These are phyloP conservation scores for Cyberlindnera amylophila DNA, from an alignment of 805 yeast species.

Conservation along the genomic window DNA sequence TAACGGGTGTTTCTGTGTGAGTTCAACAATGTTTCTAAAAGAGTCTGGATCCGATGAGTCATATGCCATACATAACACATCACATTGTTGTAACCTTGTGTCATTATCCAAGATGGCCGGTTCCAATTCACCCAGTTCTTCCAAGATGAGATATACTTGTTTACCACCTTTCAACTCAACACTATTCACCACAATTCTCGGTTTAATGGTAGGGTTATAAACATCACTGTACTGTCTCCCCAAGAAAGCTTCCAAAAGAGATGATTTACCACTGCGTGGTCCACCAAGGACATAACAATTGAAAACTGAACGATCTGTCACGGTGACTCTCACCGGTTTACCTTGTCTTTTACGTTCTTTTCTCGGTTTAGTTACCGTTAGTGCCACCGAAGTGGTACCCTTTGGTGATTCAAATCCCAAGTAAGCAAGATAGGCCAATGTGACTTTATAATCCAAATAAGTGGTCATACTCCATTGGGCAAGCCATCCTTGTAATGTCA, in stretches of 20 bases:
- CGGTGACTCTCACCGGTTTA: slow-evolving; percentile 61
- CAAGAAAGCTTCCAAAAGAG: slow-evolving; percentile 77
- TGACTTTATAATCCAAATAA: slow-evolving; percentile 74
- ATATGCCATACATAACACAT: slow-evolving; percentile 83
- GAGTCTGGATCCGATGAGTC: slow-evolving; percentile 97
- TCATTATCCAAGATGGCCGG: slow-evolving; percentile 75
- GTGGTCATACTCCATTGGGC: slow-evolving; percentile 99
- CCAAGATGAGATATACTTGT: slow-evolving; percentile 87
- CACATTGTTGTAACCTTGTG: slow-evolving; percentile 74
- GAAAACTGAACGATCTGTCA: slow-evolving; percentile 84
- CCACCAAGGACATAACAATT: slow-evolving; percentile 87
- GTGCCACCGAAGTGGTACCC: slow-evolving; percentile 41
- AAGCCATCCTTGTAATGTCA: slow-evolving; percentile 95
- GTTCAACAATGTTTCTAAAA: slow-evolving; percentile 72
- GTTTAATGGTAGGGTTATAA: slow-evolving; percentile 79
- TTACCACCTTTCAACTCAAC: slow-evolving; percentile 93
- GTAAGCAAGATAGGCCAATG: slow-evolving; percentile 84
- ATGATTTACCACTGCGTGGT: slow-evolving; percentile 81
- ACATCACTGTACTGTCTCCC: slow-evolving; percentile 65
- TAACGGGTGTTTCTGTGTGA: slow-evolving; percentile 56
- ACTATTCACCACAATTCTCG: slow-evolving; percentile 82
- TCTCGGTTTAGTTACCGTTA: slow-evolving; percentile 81
- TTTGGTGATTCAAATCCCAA: slow-evolving; percentile 66
- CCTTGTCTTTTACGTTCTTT: slow-evolving; percentile 63
- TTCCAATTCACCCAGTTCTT: slow-evolving; percentile 86